Conservation (phyloP, 805 yeast species). For the Saccharomycopsis malanga region DNA sequence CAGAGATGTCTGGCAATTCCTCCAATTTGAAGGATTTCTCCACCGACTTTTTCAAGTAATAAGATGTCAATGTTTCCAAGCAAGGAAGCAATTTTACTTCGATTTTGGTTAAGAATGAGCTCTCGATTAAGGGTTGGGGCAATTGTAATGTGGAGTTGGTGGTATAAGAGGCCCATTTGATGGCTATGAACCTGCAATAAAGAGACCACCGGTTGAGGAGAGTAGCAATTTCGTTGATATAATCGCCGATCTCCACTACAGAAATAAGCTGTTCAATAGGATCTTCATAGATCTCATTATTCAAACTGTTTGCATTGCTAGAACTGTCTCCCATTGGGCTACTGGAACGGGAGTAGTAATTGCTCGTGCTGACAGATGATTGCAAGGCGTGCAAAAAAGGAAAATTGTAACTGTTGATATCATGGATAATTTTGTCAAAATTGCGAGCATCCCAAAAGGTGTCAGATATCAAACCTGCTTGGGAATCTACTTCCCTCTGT, state of each 20-base stretch:
- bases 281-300: conserved; percentile 29
- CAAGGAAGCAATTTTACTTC: conserved; percentile 46
- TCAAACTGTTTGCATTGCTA: conserved; percentile 20
- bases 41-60: conserved; percentile 67
- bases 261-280: conserved; percentile 33
- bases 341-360: conserved; percentile 19
- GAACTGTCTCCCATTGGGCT: conserved; percentile 23
- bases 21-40: conserved; percentile 79
- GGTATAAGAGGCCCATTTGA: conserved; percentile 51
- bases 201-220: conserved; percentile 83
- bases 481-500: conserved; percentile 88
- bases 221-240: conserved; percentile 62
- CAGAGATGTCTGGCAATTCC: conserved; percentile 55
- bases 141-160: conserved; percentile 26
- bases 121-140: conserved; percentile 47
- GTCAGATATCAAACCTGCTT: conserved; percentile 81
- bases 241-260: conserved; percentile 58
- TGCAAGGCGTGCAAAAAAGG: conserved; percentile 30
- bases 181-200: conserved; percentile 64
- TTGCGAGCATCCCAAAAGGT: conserved; percentile 72
- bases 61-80: conserved; percentile 57
- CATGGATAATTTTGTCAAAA: conserved; percentile 47
- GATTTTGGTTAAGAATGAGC: conserved; percentile 52
- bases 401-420: conserved; percentile 48
- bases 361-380: background rate